Conservation (phyloP, 2,329 filamentous ascomycete species). For the Moelleriella libera region DNA sequence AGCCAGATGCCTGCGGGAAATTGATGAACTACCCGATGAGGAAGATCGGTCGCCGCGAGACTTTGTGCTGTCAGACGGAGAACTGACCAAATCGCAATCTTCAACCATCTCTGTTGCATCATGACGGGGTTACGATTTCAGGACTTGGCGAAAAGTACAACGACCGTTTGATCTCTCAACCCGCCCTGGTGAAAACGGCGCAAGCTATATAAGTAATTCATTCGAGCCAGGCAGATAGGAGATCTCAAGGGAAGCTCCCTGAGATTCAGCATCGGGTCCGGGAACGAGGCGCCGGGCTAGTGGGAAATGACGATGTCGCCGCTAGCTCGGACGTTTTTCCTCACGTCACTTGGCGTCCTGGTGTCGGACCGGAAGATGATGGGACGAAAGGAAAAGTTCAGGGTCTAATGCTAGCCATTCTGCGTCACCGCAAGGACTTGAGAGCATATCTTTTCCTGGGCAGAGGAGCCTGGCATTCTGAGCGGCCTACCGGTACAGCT, state of each 20-base stretch:
- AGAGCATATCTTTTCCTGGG: too few species aligned
- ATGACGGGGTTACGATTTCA: background rate
- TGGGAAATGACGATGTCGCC: background rate
- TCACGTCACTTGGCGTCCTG: too few species aligned
- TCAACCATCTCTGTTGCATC: background rate
- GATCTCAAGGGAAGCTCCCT: background rate
- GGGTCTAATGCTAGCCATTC: too few species aligned
- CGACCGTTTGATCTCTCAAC: background rate
- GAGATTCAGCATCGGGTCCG: background rate
- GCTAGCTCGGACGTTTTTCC: background rate
- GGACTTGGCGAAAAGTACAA: background rate
- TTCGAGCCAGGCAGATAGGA: background rate
- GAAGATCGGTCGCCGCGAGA: background rate
- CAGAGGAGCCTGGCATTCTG: too few species aligned
- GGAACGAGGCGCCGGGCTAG: background rate
- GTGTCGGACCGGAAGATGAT: too few species aligned
- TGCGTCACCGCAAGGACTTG: too few species aligned
- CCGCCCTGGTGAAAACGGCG: background rate
- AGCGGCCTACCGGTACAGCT: too few species aligned
- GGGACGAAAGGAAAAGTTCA: too few species aligned
- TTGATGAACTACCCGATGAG: slow-evolving; percentile 1
- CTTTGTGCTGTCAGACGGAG: background rate
- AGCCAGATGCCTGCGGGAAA: slow-evolving; percentile 1
- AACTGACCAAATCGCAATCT: background rate
- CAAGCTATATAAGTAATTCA: background rate